Base-by-base conservation (phyloP, 441 rosid genomes). In the Manihot esculenta region DNA sequence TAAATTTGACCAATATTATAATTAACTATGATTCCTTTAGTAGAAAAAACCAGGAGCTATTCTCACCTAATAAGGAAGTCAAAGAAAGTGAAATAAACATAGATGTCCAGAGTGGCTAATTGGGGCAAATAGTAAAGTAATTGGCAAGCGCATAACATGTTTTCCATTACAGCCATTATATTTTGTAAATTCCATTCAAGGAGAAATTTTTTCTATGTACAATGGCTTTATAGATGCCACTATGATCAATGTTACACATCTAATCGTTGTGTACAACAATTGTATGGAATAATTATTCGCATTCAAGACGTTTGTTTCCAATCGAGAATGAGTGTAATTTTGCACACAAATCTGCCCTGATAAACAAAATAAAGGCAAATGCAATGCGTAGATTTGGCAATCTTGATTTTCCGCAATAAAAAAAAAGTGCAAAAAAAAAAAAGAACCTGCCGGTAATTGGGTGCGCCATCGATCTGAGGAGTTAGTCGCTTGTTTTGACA, bases 401-500 rank as follows among this genome's bases (percentile, higher is more conserved):
- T 35, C 26, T 61, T 42, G 14, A 49, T 12, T 15, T 17, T 33
- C 44, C 9, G 27, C 10, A 44, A 60, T 49, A 33, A 20, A 54
- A 72, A 41, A 33, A 14, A 67, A 69, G 20, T 15, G 71, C 9
- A 20, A 23, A 30, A 68, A 45, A 65, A 58, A 51, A 59, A 41
- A 17, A 18, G 62, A 64, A 95, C 99, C 99, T 91, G 97, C 60
- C 98, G 98, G 74, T 91, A 95, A 85, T 95, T 95, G 15, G 99
- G 98, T 80, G 99, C 98, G 69, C 99, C 99, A 55, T 95, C 98
- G 84, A 95, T 95, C 71, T 88, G 91, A 45, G 97, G 97, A 66
- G 89, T 77, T 80, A 93, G 78, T 35, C 99, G 97, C 77, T 91
- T 95, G 67, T 93, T 95, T 64, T 93, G 99, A 75, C 99, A 95